phyloP scores from a whole-genome alignment of 1,284 basidiomycete species.

The Gymnopus androsaceus region DNA sequence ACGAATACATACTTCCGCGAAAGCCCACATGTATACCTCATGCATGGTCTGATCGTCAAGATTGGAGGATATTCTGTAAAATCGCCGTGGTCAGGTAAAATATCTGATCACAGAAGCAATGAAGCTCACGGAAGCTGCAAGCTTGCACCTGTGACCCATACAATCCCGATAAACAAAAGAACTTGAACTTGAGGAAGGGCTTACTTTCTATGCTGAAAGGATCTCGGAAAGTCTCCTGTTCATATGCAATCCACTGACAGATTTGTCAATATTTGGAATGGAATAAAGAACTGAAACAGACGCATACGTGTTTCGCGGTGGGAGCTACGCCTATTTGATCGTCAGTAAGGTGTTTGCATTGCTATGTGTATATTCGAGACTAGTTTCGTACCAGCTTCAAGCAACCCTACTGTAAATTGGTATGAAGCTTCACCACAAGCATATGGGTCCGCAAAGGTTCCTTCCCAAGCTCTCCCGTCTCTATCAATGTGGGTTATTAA shows the following conservation, averaged over 20 bases:
- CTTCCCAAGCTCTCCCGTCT: slow-evolving; percentile 44
- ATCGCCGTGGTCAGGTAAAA: not conserved
- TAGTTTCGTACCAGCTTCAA: slow-evolving; percentile 45
- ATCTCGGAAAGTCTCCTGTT: slow-evolving; percentile 19
- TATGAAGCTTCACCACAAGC: slow-evolving; percentile 44
- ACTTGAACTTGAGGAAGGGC: too few species aligned
- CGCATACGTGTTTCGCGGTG: slow-evolving; percentile 36
- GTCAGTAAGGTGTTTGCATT: too few species aligned
- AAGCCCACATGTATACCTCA: slow-evolving; percentile 9
- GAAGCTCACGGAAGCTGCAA: slow-evolving; percentile 24
- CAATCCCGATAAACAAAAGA: not conserved
- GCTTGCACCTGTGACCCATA: too few species aligned
- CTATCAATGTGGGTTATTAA: not conserved
- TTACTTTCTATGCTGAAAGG: not conserved
- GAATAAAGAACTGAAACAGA: not conserved
- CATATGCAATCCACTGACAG: slow-evolving; percentile 6
- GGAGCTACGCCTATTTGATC: too few species aligned
- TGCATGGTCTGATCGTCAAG: slow-evolving; percentile 4
- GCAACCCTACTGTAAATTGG: slow-evolving; percentile 46
- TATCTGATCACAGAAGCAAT: not conserved
- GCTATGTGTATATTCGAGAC: too few species aligned
- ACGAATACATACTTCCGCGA: slow-evolving; percentile 9
- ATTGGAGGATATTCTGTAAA: slow-evolving; percentile 18
- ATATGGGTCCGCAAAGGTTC: slow-evolving; percentile 50
- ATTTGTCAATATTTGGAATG: not conserved